phyloP scores from a whole-genome alignment of 2,329 filamentous ascomycete genomes.

The Aspergillus niger region DNA sequence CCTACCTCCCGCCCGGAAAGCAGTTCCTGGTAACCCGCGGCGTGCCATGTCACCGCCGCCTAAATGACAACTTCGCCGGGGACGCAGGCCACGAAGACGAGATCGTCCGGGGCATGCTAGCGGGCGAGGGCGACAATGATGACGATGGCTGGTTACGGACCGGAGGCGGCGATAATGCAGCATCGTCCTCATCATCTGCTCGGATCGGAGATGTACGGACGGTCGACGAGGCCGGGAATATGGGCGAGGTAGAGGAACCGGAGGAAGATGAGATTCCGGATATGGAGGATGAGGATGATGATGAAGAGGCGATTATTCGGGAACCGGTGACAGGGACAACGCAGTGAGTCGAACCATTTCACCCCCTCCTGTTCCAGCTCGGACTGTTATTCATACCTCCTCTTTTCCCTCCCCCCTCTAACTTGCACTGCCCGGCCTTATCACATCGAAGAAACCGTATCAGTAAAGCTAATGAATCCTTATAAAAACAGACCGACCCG shows the following conservation, averaged over 20 bases:
- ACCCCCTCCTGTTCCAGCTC: background rate
- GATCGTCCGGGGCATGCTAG: conserved; percentile 76
- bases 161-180: conserved; percentile 63
- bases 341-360: conserved; percentile 50
- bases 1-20: conserved; percentile 82
- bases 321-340: conserved; percentile 61
- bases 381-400: background rate
- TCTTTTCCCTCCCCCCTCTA: no score
- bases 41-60: conserved; percentile 86
- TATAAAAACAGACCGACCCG: conserved; percentile 66
- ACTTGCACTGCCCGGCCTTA: no score
- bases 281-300: conserved; percentile 96
- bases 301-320: conserved; percentile 91
- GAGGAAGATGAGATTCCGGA: conserved; percentile 83
- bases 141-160: conserved; percentile 93
- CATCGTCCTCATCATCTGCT: conserved; percentile 67
- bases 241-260: conserved; percentile 67
- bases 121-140: conserved; percentile 59
- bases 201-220: conserved; percentile 81
- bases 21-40: conserved; percentile 95
- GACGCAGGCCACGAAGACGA: conserved; percentile 84
- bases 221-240: conserved; percentile 83
- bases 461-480: background rate
- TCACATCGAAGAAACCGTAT: background rate
- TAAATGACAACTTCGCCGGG: conserved; percentile 91